These are phyloP conservation scores for Annulohypoxylon moriforme DNA, from an alignment of 495 filamentous ascomycete genomes.

Conservation along the genomic window DNA sequence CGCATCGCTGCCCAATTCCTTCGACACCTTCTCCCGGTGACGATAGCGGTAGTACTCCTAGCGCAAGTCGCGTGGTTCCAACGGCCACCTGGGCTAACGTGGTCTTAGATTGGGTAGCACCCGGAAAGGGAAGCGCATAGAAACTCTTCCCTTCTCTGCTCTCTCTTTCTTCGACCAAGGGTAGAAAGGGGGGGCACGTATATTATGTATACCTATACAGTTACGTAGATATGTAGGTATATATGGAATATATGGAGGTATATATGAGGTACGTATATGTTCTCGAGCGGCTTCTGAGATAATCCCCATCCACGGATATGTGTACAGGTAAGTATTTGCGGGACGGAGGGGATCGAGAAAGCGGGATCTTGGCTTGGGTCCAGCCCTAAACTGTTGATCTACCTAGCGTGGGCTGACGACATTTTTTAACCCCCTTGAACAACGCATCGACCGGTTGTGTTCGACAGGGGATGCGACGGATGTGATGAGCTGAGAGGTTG, in stretches of 20 bases:
- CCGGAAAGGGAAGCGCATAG: slow-evolving; percentile 10
- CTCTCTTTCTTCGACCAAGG: background rate
- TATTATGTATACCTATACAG: slow-evolving; percentile 9
- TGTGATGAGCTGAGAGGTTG: background rate
- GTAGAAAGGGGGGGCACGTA: background rate
- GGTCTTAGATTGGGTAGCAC: slow-evolving; percentile 44
- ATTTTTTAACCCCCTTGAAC: slow-evolving; percentile 15
- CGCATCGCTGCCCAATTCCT: slow-evolving; percentile 46
- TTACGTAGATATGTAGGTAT: background rate
- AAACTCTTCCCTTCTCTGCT: slow-evolving; percentile 5
- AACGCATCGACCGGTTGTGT: slow-evolving; percentile 29
- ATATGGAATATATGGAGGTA: background rate
- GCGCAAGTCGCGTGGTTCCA: slow-evolving; percentile 42
- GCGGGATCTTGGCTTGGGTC: slow-evolving; percentile 41
- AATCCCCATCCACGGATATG: background rate
- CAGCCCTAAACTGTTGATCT: slow-evolving; percentile 43
- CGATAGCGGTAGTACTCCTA: slow-evolving; percentile 26
- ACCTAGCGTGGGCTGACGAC: slow-evolving; percentile 45
- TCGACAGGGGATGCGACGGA: slow-evolving; percentile 3
- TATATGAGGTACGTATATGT: background rate
- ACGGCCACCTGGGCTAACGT: slow-evolving; percentile 28
- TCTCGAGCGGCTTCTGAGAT: slow-evolving; percentile 17
- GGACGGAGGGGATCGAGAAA: slow-evolving; percentile 24
- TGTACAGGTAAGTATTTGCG: slow-evolving; percentile 14
- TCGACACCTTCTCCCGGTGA: slow-evolving; percentile 11